Percentiles rank a stretch among this genome's conserved stretches.
Conservation (phyloP, 2,329 filamentous ascomycete species). For the Podosphaera xanthii region DNA sequence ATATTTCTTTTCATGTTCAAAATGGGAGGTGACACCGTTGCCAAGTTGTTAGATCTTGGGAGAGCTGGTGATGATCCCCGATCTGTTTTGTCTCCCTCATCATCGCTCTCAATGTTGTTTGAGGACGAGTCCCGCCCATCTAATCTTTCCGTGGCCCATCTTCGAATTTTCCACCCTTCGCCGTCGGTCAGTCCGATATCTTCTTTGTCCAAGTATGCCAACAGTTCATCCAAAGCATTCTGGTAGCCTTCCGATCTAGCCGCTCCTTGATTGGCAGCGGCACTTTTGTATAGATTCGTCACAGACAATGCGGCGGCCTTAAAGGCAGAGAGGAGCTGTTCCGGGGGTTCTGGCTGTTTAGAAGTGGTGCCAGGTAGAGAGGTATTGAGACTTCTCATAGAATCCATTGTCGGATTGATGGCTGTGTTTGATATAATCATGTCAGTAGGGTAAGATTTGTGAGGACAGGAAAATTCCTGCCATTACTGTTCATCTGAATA, state of each 20-base stretch:
- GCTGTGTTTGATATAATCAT: neutral
- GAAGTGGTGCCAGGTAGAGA: constrained; percentile 28
- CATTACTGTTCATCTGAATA: neutral
- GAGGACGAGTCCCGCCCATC: constrained; percentile 35
- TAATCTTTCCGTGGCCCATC: constrained; percentile 45
- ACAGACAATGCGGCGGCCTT: constrained; percentile 81
- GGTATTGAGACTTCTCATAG: constrained; percentile 38
- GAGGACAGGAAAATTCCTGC: neutral
- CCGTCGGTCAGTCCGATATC: constrained; percentile 58
- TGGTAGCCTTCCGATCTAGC: constrained; percentile 71
- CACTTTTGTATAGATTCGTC: constrained; percentile 89
- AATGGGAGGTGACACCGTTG: constrained; percentile 16
- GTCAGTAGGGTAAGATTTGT: neutral
- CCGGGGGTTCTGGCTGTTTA: constrained; percentile 25
- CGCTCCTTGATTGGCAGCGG: constrained; percentile 52
- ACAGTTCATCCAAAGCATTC: constrained; percentile 74
- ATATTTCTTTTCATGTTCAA: constrained; percentile 14
- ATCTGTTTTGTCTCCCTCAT: constrained; percentile 35
- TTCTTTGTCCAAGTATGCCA: constrained; percentile 66
- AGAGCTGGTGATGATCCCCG: constrained; percentile 33
- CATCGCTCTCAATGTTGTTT: constrained; percentile 40
- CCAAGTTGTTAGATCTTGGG: constrained; percentile 24
- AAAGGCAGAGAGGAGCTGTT: constrained; percentile 67
- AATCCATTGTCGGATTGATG: constrained; percentile 26
- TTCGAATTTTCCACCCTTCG: constrained; percentile 41